Evolutionary conservation across 805 yeast genomes (phyloP), one percentile per base, ranked within the genome.

Genomic region (Saccharomycopsis fodiens): DNA sequence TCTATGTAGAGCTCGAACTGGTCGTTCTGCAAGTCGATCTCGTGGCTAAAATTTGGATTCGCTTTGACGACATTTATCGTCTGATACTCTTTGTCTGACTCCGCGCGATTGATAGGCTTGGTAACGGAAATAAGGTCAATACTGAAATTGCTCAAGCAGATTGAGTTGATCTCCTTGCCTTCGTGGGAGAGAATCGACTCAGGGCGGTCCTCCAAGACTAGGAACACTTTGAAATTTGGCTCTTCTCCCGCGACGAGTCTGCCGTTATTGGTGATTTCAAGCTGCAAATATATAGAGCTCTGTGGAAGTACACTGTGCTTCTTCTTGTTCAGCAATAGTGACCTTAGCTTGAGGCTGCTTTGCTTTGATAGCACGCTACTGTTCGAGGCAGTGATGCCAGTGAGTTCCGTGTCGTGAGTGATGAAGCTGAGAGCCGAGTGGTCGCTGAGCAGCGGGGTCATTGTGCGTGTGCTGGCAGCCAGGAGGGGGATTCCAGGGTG

Each of bases 241-340:
- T 39, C 2, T 54, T 55, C 10, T 72, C 59, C 52, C 67, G 72
- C 16, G 56, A 27, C 21, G 13, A 40, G 15, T 22, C 35, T 17
- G 5, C 43, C 43, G 10, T 36, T 36, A 12, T 40, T 22, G 10
- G 29, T 19, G 16, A 22, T n/a, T 40, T 40, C 43, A 22, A 40
- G 25, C 21, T 40, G 43, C n/a, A 40, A 12, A 19, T 40, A 40
- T 10, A 40, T 29, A 8, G 15, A 19, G 22, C 16, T 40, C 16
- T 32, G 16, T 20, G 43, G 43, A 25, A 25, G 29, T n/a, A n/a
- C n/a, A n/a, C n/a, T n/a, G 13, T 21, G 30, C 19, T 40, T 40
- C 21, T 29, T 40, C 16, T 40, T 36, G 12, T 21, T 22, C 13
- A 36, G 30, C 6, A 40, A 19, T 7, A 40, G 19, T 3, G 38